These are phyloP conservation scores for Colletotrichum limetticola DNA, from an alignment of 2,329 filamentous ascomycete genomes.

Conservation along the genomic window DNA sequence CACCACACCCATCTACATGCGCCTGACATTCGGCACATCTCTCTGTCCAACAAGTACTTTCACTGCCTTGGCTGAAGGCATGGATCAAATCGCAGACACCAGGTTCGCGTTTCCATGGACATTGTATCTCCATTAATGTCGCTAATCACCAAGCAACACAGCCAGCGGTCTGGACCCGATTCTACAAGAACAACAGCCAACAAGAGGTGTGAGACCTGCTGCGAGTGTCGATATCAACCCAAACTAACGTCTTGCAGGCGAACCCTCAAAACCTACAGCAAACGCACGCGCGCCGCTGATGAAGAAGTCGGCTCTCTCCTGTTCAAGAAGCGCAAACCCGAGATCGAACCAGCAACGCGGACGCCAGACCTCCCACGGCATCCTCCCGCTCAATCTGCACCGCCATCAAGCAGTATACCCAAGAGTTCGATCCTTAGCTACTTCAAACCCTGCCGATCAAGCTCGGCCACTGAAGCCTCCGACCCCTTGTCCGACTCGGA, in stretches of 20 bases:
- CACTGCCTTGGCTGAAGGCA: neutral
- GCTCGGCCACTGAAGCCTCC: constrained; percentile 15
- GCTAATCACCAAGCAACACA: neutral
- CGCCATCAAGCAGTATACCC: constrained; percentile 31
- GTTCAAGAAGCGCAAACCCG: constrained; percentile 36
- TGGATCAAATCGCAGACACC: neutral
- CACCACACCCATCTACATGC: neutral
- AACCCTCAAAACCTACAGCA: constrained; percentile 52
- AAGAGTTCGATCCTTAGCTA: constrained; percentile 54
- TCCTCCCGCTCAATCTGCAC: neutral
- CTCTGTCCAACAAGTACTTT: neutral
- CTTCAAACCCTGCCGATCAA: constrained; percentile 47
- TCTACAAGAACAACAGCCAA: neutral
- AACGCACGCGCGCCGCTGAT: constrained; percentile 38
- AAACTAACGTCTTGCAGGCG: neutral
- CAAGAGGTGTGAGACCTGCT: constrained; percentile 17
- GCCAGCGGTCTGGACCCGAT: neutral
- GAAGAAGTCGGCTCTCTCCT: neutral
- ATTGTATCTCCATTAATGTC: neutral
- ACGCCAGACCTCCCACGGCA: neutral
- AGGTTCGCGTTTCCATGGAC: neutral
- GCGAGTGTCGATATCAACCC: no score
- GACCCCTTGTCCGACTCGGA: constrained; percentile 25
- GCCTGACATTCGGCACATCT: neutral
- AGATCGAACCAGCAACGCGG: constrained; percentile 31